Percentiles rank a stretch among this genome's conserved stretches.
phyloP scores from a whole-genome alignment of 2,329 filamentous ascomycete species.

The Tolypocladium amazonense region DNA sequence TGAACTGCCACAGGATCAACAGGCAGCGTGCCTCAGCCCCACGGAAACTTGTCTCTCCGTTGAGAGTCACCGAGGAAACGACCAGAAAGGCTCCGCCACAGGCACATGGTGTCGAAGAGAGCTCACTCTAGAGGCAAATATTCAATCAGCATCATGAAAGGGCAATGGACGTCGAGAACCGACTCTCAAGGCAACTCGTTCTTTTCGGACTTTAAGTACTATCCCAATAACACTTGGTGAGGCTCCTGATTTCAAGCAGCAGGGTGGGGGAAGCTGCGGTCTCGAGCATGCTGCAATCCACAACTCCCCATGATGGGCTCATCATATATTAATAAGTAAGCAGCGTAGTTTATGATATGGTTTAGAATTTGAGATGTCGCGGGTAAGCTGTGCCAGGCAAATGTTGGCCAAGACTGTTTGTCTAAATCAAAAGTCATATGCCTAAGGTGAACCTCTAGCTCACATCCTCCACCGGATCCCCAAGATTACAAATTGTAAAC shows the following conservation, averaged over 20 bases:
- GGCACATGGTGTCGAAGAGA: neutral
- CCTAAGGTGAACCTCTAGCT: neutral
- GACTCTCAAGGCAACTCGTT: neutral
- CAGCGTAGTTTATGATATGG: too few relatives aligned
- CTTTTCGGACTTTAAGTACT: too few relatives aligned
- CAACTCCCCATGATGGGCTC: neutral
- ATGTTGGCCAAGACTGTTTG: neutral
- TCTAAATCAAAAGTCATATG: neutral
- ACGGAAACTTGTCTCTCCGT: too few relatives aligned
- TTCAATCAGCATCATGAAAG: neutral
- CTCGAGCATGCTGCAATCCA: neutral
- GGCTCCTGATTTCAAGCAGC: too few relatives aligned
- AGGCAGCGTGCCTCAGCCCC: neutral
- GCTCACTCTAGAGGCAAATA: neutral
- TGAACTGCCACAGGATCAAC: neutral
- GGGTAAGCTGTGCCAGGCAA: neutral
- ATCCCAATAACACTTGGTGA: too few relatives aligned
- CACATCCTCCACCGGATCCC: neutral
- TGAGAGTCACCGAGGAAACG: neutral
- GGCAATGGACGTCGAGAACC: neutral
- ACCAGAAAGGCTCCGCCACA: neutral
- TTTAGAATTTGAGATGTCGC: neutral
- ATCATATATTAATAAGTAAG: neutral
- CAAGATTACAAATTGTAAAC: neutral
- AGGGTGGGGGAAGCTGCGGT: neutral